These are phyloP conservation scores for Mycosphaerella sp. DNA, from an alignment of 2,329 filamentous ascomycete genomes.

Conservation along the genomic window DNA sequence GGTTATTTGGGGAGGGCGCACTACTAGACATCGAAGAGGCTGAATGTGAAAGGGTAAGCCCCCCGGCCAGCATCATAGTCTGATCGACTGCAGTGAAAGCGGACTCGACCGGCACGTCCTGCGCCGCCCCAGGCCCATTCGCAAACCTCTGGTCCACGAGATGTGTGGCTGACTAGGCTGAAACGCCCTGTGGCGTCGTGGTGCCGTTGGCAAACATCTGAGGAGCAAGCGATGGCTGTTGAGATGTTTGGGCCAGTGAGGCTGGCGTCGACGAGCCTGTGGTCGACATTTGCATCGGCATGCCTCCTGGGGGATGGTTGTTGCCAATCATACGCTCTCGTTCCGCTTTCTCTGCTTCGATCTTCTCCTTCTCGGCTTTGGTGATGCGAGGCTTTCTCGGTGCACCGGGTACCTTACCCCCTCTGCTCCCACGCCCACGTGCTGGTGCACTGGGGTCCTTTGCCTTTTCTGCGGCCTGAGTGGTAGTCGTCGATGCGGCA, in stretches of 20 bases:
- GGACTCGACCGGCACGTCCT: too few species aligned
- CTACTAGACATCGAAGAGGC: too few species aligned
- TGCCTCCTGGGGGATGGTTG: not conserved
- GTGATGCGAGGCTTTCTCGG: slow-evolving; percentile 77
- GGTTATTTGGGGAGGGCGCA: too few species aligned
- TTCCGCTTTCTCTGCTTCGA: slow-evolving; percentile 75
- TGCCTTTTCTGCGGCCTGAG: slow-evolving; percentile 27
- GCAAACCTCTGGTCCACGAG: too few species aligned
- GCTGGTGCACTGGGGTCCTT: slow-evolving; percentile 19
- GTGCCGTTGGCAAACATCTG: not conserved
- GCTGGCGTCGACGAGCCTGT: not conserved
- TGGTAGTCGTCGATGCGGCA: slow-evolving; percentile 37
- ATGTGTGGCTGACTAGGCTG: not conserved
- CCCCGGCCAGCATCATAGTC: too few species aligned
- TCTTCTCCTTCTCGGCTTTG: slow-evolving; percentile 74
- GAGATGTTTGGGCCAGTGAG: not conserved
- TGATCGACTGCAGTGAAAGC: too few species aligned
- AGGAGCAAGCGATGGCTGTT: not conserved
- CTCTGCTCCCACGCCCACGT: slow-evolving; percentile 47
- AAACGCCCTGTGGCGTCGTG: not conserved
- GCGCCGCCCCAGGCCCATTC: too few species aligned
- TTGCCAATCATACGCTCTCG: slow-evolving; percentile 48
- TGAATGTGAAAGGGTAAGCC: too few species aligned
- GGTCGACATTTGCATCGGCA: not conserved
- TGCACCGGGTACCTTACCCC: slow-evolving; percentile 66